These are phyloP conservation scores for Gloeostereum incarnatum DNA, from an alignment of 768 basidiomycete species.

Conservation along the genomic window DNA sequence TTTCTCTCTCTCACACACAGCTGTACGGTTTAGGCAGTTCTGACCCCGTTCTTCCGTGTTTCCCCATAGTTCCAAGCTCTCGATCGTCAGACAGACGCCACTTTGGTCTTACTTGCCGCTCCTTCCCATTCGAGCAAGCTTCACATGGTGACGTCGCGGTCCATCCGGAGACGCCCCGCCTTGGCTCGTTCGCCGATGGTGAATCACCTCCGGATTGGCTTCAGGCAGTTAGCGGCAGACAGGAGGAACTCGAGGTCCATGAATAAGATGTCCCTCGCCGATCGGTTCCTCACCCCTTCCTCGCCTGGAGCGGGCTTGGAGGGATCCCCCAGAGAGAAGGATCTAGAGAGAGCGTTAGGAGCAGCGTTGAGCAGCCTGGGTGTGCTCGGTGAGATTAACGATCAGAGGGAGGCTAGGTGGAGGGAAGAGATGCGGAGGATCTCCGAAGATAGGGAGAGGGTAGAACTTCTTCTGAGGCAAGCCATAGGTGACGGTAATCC, in stretches of 20 bases:
- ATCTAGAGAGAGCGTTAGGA: conserved; percentile 60
- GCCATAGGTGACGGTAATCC: conserved; percentile 32
- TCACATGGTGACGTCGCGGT: conserved; percentile 55
- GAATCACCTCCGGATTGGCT: conserved; percentile 42
- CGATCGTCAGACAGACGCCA: conserved; percentile 76
- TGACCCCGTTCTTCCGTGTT: conserved; percentile 12
- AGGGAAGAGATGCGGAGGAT: conserved; percentile 59
- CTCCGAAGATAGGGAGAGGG: conserved; percentile 55
- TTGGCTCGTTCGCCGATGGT: conserved; percentile 40
- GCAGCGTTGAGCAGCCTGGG: conserved; percentile 60
- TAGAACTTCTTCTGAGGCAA: conserved; percentile 59
- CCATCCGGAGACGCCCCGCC: conserved; percentile 48
- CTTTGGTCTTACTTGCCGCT: conserved; percentile 63
- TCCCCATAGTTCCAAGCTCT: conserved; percentile 58
- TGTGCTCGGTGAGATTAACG: conserved; percentile 55
- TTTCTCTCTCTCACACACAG: not conserved
- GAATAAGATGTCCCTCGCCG: conserved; percentile 33
- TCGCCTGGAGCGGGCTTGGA: conserved; percentile 50
- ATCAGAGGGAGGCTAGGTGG: conserved; percentile 61
- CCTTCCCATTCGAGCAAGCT: conserved; percentile 67
- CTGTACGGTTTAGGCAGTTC: conserved; percentile 18
- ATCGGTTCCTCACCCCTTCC: conserved; percentile 36
- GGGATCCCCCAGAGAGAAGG: conserved; percentile 45
- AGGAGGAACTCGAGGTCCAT: conserved; percentile 37
- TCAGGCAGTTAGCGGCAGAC: conserved; percentile 49